Conservation (phyloP, 805 yeast species). For the Kodamaea fukazawae region DNA sequence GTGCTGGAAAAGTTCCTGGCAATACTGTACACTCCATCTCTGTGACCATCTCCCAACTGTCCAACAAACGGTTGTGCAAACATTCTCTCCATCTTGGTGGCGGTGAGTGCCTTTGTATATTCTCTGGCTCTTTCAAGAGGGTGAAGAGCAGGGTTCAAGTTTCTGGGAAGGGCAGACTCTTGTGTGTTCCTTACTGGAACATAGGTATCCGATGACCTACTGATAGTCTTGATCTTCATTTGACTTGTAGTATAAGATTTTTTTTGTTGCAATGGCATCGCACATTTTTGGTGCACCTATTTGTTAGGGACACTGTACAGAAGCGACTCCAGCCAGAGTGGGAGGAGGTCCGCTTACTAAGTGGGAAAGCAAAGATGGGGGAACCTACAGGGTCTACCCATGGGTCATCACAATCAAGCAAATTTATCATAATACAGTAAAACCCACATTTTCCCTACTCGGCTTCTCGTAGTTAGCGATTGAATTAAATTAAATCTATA, state of each 20-base stretch:
- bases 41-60: constrained; percentile 90
- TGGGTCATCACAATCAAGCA: no score
- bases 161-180: constrained; percentile 82
- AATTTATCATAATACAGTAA: no score
- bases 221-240: constrained; percentile 87
- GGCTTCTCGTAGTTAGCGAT: no score
- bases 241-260: not conserved
- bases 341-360: no score
- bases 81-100: constrained; percentile 92
- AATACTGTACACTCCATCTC: constrained; percentile 88
- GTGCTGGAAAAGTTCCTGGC: constrained; percentile 73
- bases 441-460: no score
- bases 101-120: constrained; percentile 89
- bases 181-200: constrained; percentile 91
- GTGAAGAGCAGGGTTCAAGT: constrained; percentile 89
- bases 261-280: not conserved
- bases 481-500: no score
- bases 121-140: constrained; percentile 97
- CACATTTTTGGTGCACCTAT: no score
- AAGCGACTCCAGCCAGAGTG: no score
- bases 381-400: no score
- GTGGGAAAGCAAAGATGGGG: no score
- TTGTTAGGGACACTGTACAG: no score
- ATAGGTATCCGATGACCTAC: constrained; percentile 86
- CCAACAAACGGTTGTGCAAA: constrained; percentile 97